phyloP scores from a whole-genome alignment of 805 yeast species.

The Nakazawaea anatomiae region DNA sequence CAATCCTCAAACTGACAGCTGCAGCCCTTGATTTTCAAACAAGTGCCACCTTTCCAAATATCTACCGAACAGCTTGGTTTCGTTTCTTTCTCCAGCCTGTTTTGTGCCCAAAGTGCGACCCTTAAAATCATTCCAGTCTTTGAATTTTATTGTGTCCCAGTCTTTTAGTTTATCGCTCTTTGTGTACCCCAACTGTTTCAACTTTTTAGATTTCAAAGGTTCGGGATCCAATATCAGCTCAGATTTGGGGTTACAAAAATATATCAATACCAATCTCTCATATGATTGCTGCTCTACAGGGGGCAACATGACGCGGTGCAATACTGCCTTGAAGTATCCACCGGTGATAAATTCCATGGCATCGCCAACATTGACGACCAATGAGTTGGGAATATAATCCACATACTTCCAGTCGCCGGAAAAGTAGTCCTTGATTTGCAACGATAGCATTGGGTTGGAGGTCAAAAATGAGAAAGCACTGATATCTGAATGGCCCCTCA shows the following conservation, averaged over 20 bases:
- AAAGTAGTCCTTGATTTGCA: slow-evolving; percentile 32
- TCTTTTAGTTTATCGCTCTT: slow-evolving; percentile 18
- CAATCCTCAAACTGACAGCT: no score
- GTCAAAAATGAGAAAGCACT: slow-evolving; percentile 34
- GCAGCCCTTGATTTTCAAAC: slow-evolving; percentile 12
- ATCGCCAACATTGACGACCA: slow-evolving; percentile 37
- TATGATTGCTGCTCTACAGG: slow-evolving; percentile 24
- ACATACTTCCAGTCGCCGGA: slow-evolving; percentile 34
- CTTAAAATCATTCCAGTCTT: slow-evolving; percentile 33
- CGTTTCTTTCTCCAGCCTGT: slow-evolving; percentile 30
- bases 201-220: slow-evolving; percentile 19
- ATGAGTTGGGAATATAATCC: slow-evolving; percentile 30
- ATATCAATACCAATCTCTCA: slow-evolving; percentile 25
- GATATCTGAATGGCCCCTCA: slow-evolving; percentile 30
- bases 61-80: slow-evolving; percentile 29
- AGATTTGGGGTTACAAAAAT: slow-evolving; percentile 24
- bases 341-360: slow-evolving; percentile 33
- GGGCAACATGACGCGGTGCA: slow-evolving; percentile 29
- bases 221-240: slow-evolving; percentile 27
- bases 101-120: slow-evolving; percentile 35
- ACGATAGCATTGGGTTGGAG: slow-evolving; percentile 33
- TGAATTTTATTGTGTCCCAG: slow-evolving; percentile 27
- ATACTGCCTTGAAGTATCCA: slow-evolving; percentile 28
- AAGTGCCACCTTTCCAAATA: slow-evolving; percentile 37
- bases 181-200: slow-evolving; percentile 21